A percentile compares a stretch with the other conserved stretches of the same genome.
Evolutionary conservation across 2,329 filamentous ascomycete species (phyloP).

Genomic region (Elsinoe ampelina): DNA sequence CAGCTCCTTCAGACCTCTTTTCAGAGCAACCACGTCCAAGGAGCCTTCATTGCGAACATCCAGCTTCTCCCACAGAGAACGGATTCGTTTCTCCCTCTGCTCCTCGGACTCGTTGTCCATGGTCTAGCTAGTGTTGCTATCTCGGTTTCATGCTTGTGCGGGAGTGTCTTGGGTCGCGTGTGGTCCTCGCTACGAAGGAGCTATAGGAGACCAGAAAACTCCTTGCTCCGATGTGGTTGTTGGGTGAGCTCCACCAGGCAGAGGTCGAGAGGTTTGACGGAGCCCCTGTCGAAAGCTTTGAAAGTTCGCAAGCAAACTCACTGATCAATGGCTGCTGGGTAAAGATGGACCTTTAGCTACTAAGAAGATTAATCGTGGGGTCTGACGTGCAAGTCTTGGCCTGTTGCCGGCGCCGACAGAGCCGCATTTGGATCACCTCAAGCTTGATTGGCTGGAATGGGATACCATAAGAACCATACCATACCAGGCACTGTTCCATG

Average conservation of each 20-base stretch:
- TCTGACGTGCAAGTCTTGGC: constrained; percentile 5
- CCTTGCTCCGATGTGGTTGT: neutral
- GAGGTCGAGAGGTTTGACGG: neutral
- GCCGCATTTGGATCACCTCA: constrained; percentile 2
- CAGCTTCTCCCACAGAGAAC: constrained; percentile 73
- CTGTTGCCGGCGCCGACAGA: neutral
- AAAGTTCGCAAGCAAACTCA: neutral
- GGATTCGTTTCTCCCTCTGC: constrained; percentile 70
- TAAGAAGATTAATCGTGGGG: constrained; percentile 6
- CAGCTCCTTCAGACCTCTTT: constrained; percentile 75
- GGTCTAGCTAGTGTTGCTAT: constrained; percentile 29
- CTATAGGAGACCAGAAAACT: neutral
- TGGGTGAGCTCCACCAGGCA: too few species aligned
- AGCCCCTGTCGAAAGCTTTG: neutral
- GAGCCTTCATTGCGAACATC: constrained; percentile 68
- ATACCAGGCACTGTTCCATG: neutral
- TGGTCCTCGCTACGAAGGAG: neutral
- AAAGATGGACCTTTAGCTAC: neutral
- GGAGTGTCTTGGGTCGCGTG: neutral
- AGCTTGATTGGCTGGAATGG: neutral
- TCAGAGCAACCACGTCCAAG: constrained; percentile 74
- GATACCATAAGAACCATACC: neutral
- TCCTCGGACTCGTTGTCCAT: constrained; percentile 69
- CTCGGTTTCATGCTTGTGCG: constrained; percentile 19
- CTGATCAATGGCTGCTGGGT: neutral